Base-by-base conservation (phyloP, 2,329 filamentous ascomycete species). In the Hypoxylon sp. region DNA sequence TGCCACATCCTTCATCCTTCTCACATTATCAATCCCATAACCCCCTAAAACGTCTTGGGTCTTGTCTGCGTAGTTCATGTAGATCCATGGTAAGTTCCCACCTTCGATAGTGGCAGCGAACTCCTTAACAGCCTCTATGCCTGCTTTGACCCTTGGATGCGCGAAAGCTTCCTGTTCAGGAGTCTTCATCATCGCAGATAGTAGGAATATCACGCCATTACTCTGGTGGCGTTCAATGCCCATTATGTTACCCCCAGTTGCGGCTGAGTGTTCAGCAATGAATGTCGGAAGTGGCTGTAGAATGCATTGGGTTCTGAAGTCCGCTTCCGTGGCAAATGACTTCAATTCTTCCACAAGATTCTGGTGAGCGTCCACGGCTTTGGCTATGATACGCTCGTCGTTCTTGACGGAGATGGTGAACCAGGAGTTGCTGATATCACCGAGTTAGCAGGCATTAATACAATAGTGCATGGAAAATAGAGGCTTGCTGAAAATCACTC, bases 1-100 rank as follows among this genome's bases (percentile, higher is more conserved):
- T 69, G 80, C 65, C 72, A 77, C 57, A 72, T 77, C 52, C 36
- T 46, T 60, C 32, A 72, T 67, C 28, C 14, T 59, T 13, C 34
- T 57, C 1, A 76, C 53, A 23, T 77, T 77, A 19, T 74, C 71
- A 19, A 43, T 25, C 0, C 75, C 75, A 19, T 76, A 77, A 10
- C 72, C 72, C 11, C 19, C 34, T 1, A 78, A 49, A 5, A 70
- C 66, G 13, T 75, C 68, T 65, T 78, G 76, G 36, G 45, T 61
- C 28, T 48, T 45, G 28, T 74, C 67, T 0, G 75, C 75, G 41
- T 78, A 77, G 43, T 78, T 78, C 10, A 63, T 25, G 19, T 56
- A 56, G 5, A 49, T 19, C 50, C 50, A 62, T 5, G 23, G 28
- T 1, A 36, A 3, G 6, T 23, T 7, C 4, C 50, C 59, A 6